Base-by-base conservation (phyloP, 305 asterid species). In the Fraxinus latifolia region DNA sequence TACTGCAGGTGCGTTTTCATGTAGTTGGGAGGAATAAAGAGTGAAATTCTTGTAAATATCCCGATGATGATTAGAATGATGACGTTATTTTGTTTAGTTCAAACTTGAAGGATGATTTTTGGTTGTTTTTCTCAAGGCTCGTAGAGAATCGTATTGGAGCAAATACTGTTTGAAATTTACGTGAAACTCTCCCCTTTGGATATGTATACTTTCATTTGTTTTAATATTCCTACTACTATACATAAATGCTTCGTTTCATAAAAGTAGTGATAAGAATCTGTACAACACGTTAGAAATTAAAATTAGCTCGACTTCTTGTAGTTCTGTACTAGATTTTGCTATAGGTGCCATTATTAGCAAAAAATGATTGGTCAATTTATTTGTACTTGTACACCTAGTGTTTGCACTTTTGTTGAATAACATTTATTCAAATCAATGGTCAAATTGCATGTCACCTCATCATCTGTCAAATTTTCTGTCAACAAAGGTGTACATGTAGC, bases 31-130 rank as follows among this genome's bases (percentile, higher is more conserved):
- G 70, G 73, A 79, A 68, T 80, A 58, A 79, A 76, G 68, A 79
- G 78, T 74, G 82, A 77, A 70, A 78, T 55, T 72, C 82, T 77
- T 89, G 88, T 88, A 90, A 79, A 84, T 86, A 85, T 72, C 60
- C 70, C 47, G 77, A 75, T 77, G 77, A 31, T 50, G 75, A 32
- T 60, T 42, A 33, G 15, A 76, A 79, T 31, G 79, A 34, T 29
- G 34, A 79, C 42, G 77, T 27, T 79, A 19, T 12, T 29, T 32
- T 47, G 33, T 21, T 31, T 60, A 65, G 60, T 74, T 55, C 15
- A 65, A 65, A 65, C 72, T 9, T 21, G 34, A 65, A 65, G 72
- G 34, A 3, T 25, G 34, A 23, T 23, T 25, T 21, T 62, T 11
- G 33, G 71, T 23, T 25, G 33, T 2, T 62, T 7, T 7, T 9